Conservation (phyloP, 495 filamentous ascomycete genomes). For the Corynascus novoguineensis region DNA sequence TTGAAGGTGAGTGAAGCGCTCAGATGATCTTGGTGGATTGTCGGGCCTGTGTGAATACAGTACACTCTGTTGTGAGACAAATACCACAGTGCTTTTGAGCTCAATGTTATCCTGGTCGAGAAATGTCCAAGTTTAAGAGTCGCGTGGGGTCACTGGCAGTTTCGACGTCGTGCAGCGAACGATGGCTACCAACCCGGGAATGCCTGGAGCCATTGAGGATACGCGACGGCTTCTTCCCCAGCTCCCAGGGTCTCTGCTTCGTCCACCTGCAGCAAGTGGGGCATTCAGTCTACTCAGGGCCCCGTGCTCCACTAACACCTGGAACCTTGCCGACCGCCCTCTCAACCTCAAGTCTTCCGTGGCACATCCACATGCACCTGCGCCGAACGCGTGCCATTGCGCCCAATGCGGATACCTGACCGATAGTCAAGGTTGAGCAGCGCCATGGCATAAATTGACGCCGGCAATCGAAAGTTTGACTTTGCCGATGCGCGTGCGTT, state of each 20-base stretch:
- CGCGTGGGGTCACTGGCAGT: background rate
- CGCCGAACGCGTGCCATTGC: background rate
- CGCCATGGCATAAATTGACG: conserved; percentile 28
- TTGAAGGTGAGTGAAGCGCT: background rate
- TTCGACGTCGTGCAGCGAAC: too few species aligned
- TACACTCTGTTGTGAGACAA: background rate
- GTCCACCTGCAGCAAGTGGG: too few species aligned
- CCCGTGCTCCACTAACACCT: conserved; percentile 1
- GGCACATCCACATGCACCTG: background rate
- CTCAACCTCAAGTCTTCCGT: background rate
- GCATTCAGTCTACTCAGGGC: background rate
- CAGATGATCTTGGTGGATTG: background rate
- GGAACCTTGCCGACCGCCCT: background rate
- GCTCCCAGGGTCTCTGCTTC: too few species aligned
- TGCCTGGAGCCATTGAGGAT: too few species aligned
- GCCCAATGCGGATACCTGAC: background rate
- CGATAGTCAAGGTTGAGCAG: background rate
- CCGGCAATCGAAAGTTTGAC: conserved; percentile 1
- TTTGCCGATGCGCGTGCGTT: conserved; percentile 26
- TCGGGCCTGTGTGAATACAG: background rate
- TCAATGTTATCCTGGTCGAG: too few species aligned
- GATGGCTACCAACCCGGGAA: too few species aligned
- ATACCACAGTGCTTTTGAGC: too few species aligned
- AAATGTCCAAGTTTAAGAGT: too few species aligned
- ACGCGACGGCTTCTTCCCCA: background rate